Percentiles rank a stretch among this genome's conserved stretches.
phyloP scores from a whole-genome alignment of 306 rosid species.

The Gleditsia sinensis region DNA sequence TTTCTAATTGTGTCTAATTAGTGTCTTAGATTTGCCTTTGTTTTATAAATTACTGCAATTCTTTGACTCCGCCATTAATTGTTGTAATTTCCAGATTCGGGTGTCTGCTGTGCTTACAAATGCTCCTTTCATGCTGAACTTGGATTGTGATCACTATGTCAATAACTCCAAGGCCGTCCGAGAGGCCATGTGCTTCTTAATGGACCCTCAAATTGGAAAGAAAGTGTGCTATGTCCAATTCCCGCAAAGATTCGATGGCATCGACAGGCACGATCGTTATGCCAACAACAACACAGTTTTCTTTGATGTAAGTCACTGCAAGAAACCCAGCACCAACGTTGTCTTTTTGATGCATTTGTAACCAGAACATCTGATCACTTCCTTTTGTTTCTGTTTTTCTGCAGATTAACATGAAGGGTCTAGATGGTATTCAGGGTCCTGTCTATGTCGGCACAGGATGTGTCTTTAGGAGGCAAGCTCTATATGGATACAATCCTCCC shows the following conservation, averaged over 20 bases:
- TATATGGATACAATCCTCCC: constrained; percentile 90
- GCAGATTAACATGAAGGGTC: constrained; percentile 97
- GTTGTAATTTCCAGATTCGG: constrained; percentile 38
- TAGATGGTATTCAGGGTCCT: constrained; percentile 97
- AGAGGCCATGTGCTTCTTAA: constrained; percentile 59
- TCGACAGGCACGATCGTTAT: constrained; percentile 50
- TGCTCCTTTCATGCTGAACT: constrained; percentile 58
- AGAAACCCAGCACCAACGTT: neutral
- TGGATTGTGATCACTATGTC: constrained; percentile 55
- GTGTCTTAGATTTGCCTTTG: too few relatives aligned
- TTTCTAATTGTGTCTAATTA: too few relatives aligned
- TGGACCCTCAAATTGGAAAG: constrained; percentile 59
- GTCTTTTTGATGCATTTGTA: neutral
- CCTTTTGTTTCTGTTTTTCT: constrained; percentile 26
- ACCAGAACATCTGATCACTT: neutral
- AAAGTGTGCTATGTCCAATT: constrained; percentile 55
- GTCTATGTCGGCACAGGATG: constrained; percentile 99
- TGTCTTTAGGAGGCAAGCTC: constrained; percentile 90
- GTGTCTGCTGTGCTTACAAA: constrained; percentile 57
- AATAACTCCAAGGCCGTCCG: constrained; percentile 52
- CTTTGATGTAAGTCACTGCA: constrained; percentile 52
- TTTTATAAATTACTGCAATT: neutral
- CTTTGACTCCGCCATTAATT: constrained; percentile 4
- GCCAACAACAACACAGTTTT: constrained; percentile 56
- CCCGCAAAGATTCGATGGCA: constrained; percentile 55